Evolutionary conservation across 257 asterid species (phyloP), one percentile per base, ranked within the genome.

Genomic region (Euphrasia confusa): DNA sequence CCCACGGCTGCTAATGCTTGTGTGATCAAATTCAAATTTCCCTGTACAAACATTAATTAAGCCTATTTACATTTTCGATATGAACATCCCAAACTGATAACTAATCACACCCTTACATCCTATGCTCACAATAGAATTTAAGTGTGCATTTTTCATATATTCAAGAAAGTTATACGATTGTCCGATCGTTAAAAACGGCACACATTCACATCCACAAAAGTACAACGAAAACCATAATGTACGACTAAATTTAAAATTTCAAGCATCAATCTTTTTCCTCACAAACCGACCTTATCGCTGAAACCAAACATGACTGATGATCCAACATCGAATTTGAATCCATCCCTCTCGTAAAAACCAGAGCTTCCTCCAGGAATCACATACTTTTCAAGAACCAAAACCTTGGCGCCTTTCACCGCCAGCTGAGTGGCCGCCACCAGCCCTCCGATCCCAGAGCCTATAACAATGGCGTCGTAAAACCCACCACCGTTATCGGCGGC

Each of bases 321-420:
- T 68, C 97, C 99, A 72, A 93, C 99, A 71, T 93, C 99, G 54
- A 92, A 92, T 61, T 74, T 93, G 71, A 81, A 93, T 1, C 99
- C 97, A 77, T 83, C 96, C 75, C 94, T 84, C 77, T 82, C 74
- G 48, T 83, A 89, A 72, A 75, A 93, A 10, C 96, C 96, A 17
- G 99, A 87, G 81, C 99, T 93, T 42, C 97, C 99, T 4, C 99
- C 99, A 61, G 97, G 99, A 74, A 93, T 87, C 47, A 93, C 94
- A 74, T 93, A 89, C 80, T 89, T 93, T 84, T 93, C 99, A 63
- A 93, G 48, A 27, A 87, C 97, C 75, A 93, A 80, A 65, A 93
- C 94, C 77, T 83, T 81, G 9, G 90, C 97, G 37, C 99, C 97
- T 78, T 87, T 89, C 10, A 93, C 96, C 0, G 99, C 99, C 66